phyloP scores from a whole-genome alignment of 805 yeast species.

The Saturnispora zaruensis region DNA sequence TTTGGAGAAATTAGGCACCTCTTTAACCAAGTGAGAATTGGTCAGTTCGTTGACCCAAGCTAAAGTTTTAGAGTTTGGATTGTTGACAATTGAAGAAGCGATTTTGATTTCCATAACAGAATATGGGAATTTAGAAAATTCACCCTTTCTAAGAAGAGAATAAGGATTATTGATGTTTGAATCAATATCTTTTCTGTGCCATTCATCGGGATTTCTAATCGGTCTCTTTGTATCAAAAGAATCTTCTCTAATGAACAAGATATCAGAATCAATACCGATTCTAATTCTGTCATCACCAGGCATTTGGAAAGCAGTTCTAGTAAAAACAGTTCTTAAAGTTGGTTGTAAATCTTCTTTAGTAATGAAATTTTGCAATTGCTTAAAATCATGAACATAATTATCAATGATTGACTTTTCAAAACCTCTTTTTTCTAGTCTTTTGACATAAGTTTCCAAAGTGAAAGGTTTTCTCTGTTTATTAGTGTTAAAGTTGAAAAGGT shows the following conservation, averaged over 20 bases:
- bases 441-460: constrained; percentile 39
- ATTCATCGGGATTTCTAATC: constrained; percentile 74
- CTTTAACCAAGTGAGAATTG: constrained; percentile 77
- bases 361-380: constrained; percentile 56
- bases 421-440: constrained; percentile 56
- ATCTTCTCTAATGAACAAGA: constrained; percentile 84
- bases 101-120: constrained; percentile 79
- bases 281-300: constrained; percentile 95
- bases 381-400: constrained; percentile 45
- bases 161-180: constrained; percentile 61
- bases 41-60: constrained; percentile 85
- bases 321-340: constrained; percentile 74
- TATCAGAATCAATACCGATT: constrained; percentile 82
- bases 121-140: constrained; percentile 73
- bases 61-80: constrained; percentile 38
- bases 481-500: constrained; percentile 7
- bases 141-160: constrained; percentile 75
- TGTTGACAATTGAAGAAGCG: constrained; percentile 35
- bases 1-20: constrained; percentile 88
- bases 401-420: constrained; percentile 44
- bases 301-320: constrained; percentile 93
- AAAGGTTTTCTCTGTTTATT: constrained; percentile 23
- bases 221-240: constrained; percentile 78
- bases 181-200: constrained; percentile 94
- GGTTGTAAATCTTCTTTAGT: constrained; percentile 67